Base-by-base conservation (phyloP, 352 stramenopile species). In the Phytophthora quininea region DNA sequence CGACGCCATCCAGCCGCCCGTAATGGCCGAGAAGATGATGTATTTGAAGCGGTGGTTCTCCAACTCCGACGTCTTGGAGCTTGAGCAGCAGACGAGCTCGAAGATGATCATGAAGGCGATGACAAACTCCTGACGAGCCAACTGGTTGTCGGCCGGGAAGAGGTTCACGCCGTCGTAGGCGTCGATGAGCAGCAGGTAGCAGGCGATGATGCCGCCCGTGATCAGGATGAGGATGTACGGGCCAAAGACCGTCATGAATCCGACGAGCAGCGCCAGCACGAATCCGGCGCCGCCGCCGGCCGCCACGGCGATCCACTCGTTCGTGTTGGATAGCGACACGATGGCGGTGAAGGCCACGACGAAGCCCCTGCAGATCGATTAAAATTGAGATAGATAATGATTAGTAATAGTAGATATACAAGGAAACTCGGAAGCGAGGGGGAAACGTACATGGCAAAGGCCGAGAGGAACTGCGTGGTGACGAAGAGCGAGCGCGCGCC, bases 41-140 rank as follows among this genome's bases (percentile, higher is more conserved):
- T 96, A 96, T 76, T 96, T 96, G 79, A 96, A 91, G 14, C 89
- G 87, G 74, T 96, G 89, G 78, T 92, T 95, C 71, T 96, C 89
- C 27, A 94, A 70, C 49, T 96, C 89, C 8, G 70, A 73, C 4
- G 84, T 90, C 81, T 96, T 96, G 64, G 85, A 94, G 30, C 60
- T 62, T 1, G 85, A 93, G 47, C 73, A 77, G 54, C 84, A 95
- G n/a, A 96, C 73, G 35, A 96, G 76, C 65, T 93, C 71, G 56
- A 93, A 96, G 64, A 96, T 91, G 55, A 96, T 89, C 49, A 91
- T 85, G 65, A 96, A 96, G 40, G 86, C 85, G 58, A 96, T 76
- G 11, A 96, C 81, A 71, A 96, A 96, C 58, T 96, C 89, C 62
- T 96, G 89, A 8, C 88, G 88, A 50, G 89, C 89, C 30, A 96